Percentiles rank a stretch among this genome's conserved stretches.
Evolutionary conservation across 1,284 basidiomycete genomes (phyloP).

Genomic region (Ceratobasidium sp.): DNA sequence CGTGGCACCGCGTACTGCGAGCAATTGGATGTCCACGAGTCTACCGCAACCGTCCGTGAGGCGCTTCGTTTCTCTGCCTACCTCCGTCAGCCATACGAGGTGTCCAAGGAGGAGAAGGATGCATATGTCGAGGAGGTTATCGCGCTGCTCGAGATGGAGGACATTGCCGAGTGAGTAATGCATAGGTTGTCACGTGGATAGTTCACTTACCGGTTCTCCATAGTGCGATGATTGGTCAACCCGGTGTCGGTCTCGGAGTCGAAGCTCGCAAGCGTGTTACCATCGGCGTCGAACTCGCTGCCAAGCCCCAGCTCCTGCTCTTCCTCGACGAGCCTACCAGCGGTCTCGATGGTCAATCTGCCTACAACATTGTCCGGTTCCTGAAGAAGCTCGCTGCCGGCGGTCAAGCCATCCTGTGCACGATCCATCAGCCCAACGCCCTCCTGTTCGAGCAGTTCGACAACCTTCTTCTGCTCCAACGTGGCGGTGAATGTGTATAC

Average conservation of each 20-base stretch:
- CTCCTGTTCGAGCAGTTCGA: slow-evolving; percentile 60
- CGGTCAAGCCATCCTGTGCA: slow-evolving; percentile 67
- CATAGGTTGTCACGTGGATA: slow-evolving; percentile 40
- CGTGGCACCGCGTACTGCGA: slow-evolving; percentile 60
- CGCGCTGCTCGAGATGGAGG: slow-evolving; percentile 57
- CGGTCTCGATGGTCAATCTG: slow-evolving; percentile 61
- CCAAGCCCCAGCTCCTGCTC: slow-evolving; percentile 60
- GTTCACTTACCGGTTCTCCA: background rate
- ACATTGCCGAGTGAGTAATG: slow-evolving; percentile 56
- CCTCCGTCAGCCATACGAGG: slow-evolving; percentile 58
- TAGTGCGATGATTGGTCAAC: slow-evolving; percentile 50
- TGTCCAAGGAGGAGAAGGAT: slow-evolving; percentile 58
- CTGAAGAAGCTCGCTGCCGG: slow-evolving; percentile 72
- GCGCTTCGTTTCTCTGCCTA: slow-evolving; percentile 63
- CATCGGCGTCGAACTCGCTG: slow-evolving; percentile 64
- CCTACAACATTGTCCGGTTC: slow-evolving; percentile 61
- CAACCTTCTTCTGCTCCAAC: slow-evolving; percentile 56
- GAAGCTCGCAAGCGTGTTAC: slow-evolving; percentile 62
- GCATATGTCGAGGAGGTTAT: slow-evolving; percentile 60
- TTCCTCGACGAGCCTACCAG: slow-evolving; percentile 62
- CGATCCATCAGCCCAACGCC: slow-evolving; percentile 61
- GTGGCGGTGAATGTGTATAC: slow-evolving; percentile 58
- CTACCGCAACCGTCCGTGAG: slow-evolving; percentile 62
- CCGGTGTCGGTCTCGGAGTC: slow-evolving; percentile 58
- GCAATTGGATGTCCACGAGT: slow-evolving; percentile 58